Evolutionary conservation across 2,329 filamentous ascomycete species (phyloP).

Genomic region (Chrysosporium queenslandicum): DNA sequence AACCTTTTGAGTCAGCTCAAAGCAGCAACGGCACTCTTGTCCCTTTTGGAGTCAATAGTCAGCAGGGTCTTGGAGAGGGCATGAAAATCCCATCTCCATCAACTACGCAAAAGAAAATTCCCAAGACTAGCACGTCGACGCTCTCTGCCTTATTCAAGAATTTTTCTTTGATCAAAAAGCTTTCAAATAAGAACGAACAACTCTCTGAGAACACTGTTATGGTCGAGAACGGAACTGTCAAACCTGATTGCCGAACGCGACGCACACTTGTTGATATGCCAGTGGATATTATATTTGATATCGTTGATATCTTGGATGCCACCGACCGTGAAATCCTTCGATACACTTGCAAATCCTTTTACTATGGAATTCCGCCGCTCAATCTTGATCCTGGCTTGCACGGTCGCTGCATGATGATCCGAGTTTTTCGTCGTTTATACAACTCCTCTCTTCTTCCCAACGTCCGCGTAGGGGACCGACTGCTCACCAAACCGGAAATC

Average conservation of each 20-base stretch:
- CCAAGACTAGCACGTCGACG: too few species aligned
- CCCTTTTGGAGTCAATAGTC: neutral
- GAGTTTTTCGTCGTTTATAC: constrained; percentile 5
- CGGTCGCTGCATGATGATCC: neutral
- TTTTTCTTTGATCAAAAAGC: neutral
- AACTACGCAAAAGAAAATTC: neutral
- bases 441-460: constrained; percentile 6
- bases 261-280: neutral
- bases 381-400: neutral
- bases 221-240: neutral
- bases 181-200: neutral
- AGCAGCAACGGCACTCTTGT: neutral
- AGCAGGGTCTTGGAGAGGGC: neutral
- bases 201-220: neutral
- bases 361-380: neutral
- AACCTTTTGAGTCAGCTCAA: neutral
- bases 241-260: neutral
- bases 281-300: constrained; percentile 7
- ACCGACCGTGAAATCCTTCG: constrained; percentile 21
- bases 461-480: neutral
- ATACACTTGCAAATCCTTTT: constrained; percentile 17
- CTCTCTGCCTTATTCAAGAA: neutral
- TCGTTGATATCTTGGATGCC: constrained; percentile 17
- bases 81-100: neutral
- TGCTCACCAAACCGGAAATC: neutral